phyloP scores from a whole-genome alignment of 2,329 filamentous ascomycete genomes.

The Neodidymelliopsis sp. region DNA sequence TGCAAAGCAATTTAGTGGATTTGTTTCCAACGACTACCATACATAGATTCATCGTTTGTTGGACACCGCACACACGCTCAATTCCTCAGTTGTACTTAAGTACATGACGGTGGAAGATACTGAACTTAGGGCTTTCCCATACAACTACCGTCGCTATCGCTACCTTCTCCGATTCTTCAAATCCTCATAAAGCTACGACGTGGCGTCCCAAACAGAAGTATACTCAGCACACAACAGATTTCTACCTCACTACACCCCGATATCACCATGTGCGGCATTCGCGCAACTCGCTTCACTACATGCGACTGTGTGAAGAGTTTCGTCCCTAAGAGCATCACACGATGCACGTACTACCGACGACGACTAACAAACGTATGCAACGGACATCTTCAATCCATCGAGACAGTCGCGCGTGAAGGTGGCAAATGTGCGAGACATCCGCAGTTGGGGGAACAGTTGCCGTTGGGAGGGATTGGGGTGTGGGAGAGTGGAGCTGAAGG shows the following conservation, averaged over 20 bases:
- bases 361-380: background rate
- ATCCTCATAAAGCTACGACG: background rate
- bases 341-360: background rate
- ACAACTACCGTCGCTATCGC: too few relatives aligned
- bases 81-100: background rate
- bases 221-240: background rate
- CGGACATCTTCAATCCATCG: conserved; percentile 4
- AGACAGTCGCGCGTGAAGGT: conserved; percentile 1
- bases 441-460: background rate
- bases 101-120: too few relatives aligned
- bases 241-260: background rate
- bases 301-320: conserved; percentile 12
- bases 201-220: background rate
- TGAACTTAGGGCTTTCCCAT: too few relatives aligned
- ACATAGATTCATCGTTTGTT: conserved; percentile 7
- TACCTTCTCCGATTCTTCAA: too few relatives aligned
- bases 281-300: conserved; percentile 5
- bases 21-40: background rate
- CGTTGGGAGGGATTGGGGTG: background rate
- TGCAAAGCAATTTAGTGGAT: too few relatives aligned
- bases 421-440: conserved; percentile 5
- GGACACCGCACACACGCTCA: conserved; percentile 1
- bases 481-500: too few relatives aligned
- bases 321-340: conserved; percentile 3
- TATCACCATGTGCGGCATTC: conserved; percentile 10